Conservation (phyloP, 345 rosid genomes). For the Carallia brachiata region DNA sequence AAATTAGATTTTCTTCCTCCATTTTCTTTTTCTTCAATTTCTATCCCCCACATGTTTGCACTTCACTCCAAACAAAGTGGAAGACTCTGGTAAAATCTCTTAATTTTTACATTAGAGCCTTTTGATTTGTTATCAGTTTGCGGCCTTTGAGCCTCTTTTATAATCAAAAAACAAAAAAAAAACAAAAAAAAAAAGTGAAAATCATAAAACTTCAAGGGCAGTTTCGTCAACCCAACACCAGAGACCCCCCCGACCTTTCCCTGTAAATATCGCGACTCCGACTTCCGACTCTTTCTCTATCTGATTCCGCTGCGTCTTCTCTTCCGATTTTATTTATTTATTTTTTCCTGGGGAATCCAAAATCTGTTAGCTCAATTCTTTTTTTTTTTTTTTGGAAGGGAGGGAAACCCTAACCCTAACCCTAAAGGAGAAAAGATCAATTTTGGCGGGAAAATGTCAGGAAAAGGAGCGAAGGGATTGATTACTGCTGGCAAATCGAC, state of each 20-base stretch:
- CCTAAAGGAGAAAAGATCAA: neutral
- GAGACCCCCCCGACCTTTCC: neutral
- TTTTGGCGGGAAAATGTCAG: slow-evolving; percentile 27
- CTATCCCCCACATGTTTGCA: too few species aligned
- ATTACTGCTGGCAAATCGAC: slow-evolving; percentile 24
- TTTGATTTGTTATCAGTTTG: too few species aligned
- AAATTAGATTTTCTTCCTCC: too few species aligned
- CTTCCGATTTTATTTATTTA: neutral
- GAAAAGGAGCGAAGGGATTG: slow-evolving; percentile 35
- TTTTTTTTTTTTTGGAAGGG: neutral
- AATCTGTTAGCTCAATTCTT: too few species aligned
- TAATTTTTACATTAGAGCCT: too few species aligned
- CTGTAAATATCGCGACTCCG: too few species aligned
- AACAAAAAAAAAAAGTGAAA: neutral
- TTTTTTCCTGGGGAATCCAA: too few species aligned
- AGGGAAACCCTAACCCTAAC: neutral
- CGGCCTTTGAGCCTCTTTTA: too few species aligned
- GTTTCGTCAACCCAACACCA: neutral
- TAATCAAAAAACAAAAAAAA: too few species aligned
- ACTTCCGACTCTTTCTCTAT: neutral
- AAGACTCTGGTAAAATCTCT: too few species aligned
- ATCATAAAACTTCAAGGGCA: neutral
- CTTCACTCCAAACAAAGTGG: too few species aligned
- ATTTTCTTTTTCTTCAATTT: too few species aligned
- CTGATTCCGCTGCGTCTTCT: neutral